Base-by-base conservation (phyloP, 106 monocot genomes). In the Cymbidium sinense region DNA sequence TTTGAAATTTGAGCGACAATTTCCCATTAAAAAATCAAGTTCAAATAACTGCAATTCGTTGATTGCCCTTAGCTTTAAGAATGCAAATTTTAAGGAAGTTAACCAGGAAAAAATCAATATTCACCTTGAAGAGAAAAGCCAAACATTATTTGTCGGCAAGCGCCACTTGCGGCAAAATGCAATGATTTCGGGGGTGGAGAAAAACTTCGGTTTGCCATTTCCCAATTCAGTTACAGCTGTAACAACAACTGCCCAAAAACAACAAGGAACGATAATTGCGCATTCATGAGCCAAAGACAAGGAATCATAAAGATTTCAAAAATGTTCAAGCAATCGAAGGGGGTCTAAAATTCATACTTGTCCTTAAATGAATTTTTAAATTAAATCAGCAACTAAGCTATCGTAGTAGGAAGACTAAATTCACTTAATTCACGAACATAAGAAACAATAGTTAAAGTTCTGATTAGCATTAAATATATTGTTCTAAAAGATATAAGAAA, bases 91-190 rank as follows among this genome's bases (percentile, higher is more conserved):
- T 35, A 47, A 44, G 11, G 7, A 37, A 74, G 5, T 13, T 3
- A 43, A 41, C n/a, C 34, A 80, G 36, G 44, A 70, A 23, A 54
- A 37, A 6, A 15, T 12, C 50, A 15, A 29, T 52, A 15, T 50
- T 79, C 55, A 98, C 98, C 98, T 86, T 80, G 94, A 92, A 76
- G 98, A 98, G 65, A 98, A 98, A 70, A 98, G 79, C 98, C 98
- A 98, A 77, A 98, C 90, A 83, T 98, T 88, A 85, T 98, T 98
- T 43, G 98, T 98, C 33, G 98, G 89, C 13, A 98, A 84, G 28
- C 94, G 98, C 94, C 98, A 98, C 78, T 92, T 92, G 74, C 98
- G 85, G 81, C 98, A 98, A 79, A 94, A 94, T 31, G 90, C 92
- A 78, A 98, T 91, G 34, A 98, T 58, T 64, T 94, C 88, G 39